Conservation (phyloP, 2,329 filamentous ascomycete genomes). For the Pseudocercospora pini-densiflorae region DNA sequence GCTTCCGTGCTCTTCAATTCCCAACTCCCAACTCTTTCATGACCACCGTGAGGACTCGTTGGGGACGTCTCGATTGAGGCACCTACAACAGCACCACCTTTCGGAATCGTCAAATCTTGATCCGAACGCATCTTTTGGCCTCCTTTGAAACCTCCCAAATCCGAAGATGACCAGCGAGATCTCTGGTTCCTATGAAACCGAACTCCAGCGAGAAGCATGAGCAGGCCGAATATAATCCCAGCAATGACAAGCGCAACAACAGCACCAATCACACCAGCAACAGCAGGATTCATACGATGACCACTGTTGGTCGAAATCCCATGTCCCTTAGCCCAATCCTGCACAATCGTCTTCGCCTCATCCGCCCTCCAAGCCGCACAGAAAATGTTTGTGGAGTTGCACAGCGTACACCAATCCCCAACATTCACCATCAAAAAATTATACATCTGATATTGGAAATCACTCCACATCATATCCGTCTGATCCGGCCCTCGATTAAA, state of each 20-base stretch:
- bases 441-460: slow-evolving; percentile 55
- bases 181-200: slow-evolving; percentile 47
- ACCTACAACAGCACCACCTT: slow-evolving; percentile 44
- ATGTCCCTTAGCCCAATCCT: slow-evolving; percentile 3
- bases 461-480: slow-evolving; percentile 54
- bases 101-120: slow-evolving; percentile 54
- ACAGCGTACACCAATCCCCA: slow-evolving; percentile 58
- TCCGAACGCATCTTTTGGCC: slow-evolving; percentile 59
- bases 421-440: slow-evolving; percentile 50
- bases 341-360: not conserved
- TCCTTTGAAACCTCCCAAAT: slow-evolving; percentile 62
- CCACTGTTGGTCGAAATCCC: not conserved
- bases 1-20: slow-evolving; percentile 52
- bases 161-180: slow-evolving; percentile 37
- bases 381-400: slow-evolving; percentile 49
- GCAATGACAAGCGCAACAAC: slow-evolving; percentile 55
- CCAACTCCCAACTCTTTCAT: slow-evolving; percentile 63
- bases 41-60: slow-evolving; percentile 33
- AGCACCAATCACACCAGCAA: slow-evolving; percentile 62
- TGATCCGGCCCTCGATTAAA: slow-evolving; percentile 55
- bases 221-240: slow-evolving; percentile 46
- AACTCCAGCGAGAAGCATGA: slow-evolving; percentile 52
- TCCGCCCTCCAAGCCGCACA: slow-evolving; percentile 51
- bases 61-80: slow-evolving; percentile 41
- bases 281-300: slow-evolving; percentile 29